Conservation (phyloP, 1,139 yeast genomes). For the Candida dubliniensis region DNA sequence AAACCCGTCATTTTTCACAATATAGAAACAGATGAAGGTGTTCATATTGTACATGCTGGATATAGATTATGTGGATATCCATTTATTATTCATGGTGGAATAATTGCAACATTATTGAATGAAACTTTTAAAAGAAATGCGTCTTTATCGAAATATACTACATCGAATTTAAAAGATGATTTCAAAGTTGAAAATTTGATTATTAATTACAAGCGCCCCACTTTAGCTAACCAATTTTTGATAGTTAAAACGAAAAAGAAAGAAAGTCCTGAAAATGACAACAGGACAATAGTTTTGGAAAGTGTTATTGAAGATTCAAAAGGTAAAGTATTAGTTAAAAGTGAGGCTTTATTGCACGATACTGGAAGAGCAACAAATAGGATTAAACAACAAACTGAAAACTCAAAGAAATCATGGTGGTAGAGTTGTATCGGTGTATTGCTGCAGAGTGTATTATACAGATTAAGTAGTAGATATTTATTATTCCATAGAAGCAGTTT, state of each 20-base stretch:
- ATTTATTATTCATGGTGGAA: slow-evolving; percentile 85
- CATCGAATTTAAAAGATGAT: slow-evolving; percentile 39
- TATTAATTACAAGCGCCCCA: slow-evolving; percentile 67
- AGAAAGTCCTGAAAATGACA: slow-evolving; percentile 23
- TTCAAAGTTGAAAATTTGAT: slow-evolving; percentile 51
- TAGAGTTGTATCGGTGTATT: too few species aligned
- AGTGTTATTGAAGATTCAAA: slow-evolving; percentile 35
- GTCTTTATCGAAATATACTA: slow-evolving; percentile 34
- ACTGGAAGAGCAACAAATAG: slow-evolving; percentile 37
- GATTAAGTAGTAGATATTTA: too few species aligned
- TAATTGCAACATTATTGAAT: slow-evolving; percentile 77
- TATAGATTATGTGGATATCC: slow-evolving; percentile 84
- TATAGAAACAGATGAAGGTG: slow-evolving; percentile 53
- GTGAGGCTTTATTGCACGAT: slow-evolving; percentile 38
- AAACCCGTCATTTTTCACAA: slow-evolving; percentile 73
- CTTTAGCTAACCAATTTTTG: slow-evolving; percentile 77
- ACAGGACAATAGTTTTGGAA: slow-evolving; percentile 26
- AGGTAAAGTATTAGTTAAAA: slow-evolving; percentile 38
- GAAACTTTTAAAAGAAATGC: slow-evolving; percentile 69
- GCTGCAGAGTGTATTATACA: background rate
- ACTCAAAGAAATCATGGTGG: slow-evolving; percentile 13
- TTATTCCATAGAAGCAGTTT: too few species aligned
- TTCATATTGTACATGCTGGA: slow-evolving; percentile 76
- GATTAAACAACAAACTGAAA: slow-evolving; percentile 11
- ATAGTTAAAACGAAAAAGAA: slow-evolving; percentile 55